A percentile compares a stretch with the other conserved stretches of the same genome.
phyloP scores from a whole-genome alignment of 2,329 filamentous ascomycete genomes.

The Neonectria coccinea region DNA sequence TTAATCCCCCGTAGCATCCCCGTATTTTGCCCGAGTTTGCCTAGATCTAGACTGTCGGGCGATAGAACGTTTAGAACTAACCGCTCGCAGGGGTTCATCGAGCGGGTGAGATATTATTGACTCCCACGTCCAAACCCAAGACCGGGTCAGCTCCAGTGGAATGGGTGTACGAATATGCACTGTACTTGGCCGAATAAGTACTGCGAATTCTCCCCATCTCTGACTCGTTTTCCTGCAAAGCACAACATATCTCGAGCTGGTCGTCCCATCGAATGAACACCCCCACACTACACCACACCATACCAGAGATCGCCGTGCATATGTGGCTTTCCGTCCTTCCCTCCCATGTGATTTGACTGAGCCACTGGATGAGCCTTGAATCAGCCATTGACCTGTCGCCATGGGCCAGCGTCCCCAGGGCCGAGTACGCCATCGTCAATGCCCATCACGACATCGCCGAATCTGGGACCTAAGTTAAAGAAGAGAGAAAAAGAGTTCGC shows the following conservation, averaged over 20 bases:
- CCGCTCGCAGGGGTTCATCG: neutral
- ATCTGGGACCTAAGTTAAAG: conserved; percentile 4
- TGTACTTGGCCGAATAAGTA: neutral
- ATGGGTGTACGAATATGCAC: neutral
- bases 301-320: conserved; percentile 6
- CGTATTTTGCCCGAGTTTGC: conserved; percentile 27
- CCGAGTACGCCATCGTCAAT: conserved; percentile 37
- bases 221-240: neutral
- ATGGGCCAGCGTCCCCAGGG: conserved; percentile 18
- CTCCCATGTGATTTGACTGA: conserved; percentile 1
- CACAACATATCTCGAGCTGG: neutral
- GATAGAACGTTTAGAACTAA: neutral
- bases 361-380: neutral
- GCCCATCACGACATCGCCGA: conserved; percentile 44
- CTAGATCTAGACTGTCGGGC: neutral
- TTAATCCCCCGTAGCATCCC: conserved; percentile 5
- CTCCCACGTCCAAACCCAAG: neutral
- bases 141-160: neutral
- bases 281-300: conserved; percentile 6
- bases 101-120: neutral
- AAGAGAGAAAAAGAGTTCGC: conserved; percentile 22
- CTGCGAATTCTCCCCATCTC: neutral
- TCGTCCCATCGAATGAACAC: conserved; percentile 1
- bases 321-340: neutral
- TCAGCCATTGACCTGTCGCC: conserved; percentile 7